These are phyloP conservation scores for Pythium dissimile DNA, from an alignment of 352 stramenopile species.

Conservation along the genomic window DNA sequence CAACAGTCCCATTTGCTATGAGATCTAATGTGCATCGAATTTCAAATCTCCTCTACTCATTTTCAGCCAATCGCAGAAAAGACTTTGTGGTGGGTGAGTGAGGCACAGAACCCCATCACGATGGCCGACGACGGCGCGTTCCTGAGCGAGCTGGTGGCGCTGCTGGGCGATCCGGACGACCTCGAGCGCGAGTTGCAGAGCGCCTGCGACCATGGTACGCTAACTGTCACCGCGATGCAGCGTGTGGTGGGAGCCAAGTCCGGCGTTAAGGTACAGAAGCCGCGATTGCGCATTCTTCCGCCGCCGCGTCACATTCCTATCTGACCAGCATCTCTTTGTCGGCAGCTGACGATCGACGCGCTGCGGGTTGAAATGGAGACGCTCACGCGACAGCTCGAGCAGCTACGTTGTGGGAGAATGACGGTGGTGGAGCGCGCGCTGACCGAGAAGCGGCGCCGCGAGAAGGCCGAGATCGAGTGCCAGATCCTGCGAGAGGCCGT, in stretches of 20 bases:
- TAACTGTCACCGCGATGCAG: not conserved
- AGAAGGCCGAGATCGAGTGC: too few relatives aligned
- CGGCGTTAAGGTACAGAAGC: not conserved
- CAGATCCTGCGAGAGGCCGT: too few relatives aligned
- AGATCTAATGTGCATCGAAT: too few relatives aligned
- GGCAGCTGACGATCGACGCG: not conserved
- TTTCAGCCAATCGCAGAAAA: too few relatives aligned
- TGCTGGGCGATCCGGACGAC: not conserved
- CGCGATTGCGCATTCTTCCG: too few relatives aligned
- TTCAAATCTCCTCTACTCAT: too few relatives aligned
- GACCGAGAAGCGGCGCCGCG: too few relatives aligned
- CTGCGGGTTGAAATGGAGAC: not conserved
- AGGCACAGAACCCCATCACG: too few relatives aligned
- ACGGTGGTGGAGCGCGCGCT: not conserved
- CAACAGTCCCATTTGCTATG: too few relatives aligned
- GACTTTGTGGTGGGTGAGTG: too few relatives aligned
- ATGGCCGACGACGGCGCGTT: constrained; percentile 1
- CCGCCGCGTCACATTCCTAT: not conserved
- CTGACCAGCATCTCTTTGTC: not conserved
- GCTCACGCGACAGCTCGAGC: constrained; percentile 2
- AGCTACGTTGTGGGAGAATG: not conserved
- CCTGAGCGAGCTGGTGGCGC: not conserved
- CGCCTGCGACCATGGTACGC: not conserved
- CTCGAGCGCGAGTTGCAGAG: not conserved
- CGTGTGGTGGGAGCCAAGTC: too few relatives aligned